Percentiles rank a stretch among this genome's conserved stretches.
Evolutionary conservation across 2,329 filamentous ascomycete genomes (phyloP).

Genomic region (Cladosporium sp.): DNA sequence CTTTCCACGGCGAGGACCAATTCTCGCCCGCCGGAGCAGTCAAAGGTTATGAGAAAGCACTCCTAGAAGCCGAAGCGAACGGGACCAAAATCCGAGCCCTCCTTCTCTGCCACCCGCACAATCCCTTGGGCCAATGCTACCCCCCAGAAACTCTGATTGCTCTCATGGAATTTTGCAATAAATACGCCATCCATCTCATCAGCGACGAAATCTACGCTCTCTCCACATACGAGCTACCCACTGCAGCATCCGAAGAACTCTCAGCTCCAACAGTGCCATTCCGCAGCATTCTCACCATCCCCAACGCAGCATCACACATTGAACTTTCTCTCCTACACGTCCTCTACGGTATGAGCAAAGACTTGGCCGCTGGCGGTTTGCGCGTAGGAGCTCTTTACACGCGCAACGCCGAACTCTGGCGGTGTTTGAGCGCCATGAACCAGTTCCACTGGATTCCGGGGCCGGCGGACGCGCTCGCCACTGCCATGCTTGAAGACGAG

Average conservation of each 20-base stretch:
- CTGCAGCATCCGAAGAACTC: not conserved
- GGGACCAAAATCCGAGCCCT: conserved; percentile 38
- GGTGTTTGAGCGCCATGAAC: conserved; percentile 21
- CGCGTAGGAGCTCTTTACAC: conserved; percentile 27
- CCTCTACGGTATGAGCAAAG: conserved; percentile 32
- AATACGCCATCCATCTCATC: conserved; percentile 30
- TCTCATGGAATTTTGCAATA: conserved; percentile 28
- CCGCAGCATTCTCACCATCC: conserved; percentile 8
- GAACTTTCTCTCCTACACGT: conserved; percentile 23
- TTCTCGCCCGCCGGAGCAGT: conserved; percentile 32
- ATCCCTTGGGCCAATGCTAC: conserved; percentile 36
- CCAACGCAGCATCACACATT: conserved; percentile 6
- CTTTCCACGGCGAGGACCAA: conserved; percentile 34
- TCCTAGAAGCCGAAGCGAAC: conserved; percentile 27
- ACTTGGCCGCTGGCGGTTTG: conserved; percentile 32
- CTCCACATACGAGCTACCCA: conserved; percentile 23
- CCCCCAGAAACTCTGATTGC: conserved; percentile 21
- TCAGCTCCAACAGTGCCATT: conserved; percentile 14
- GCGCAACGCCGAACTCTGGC: conserved; percentile 23
- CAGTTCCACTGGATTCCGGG: conserved; percentile 29
- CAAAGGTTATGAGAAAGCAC: conserved; percentile 35
- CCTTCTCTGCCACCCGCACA: conserved; percentile 42
- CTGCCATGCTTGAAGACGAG: conserved; percentile 26
- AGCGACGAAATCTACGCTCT: conserved; percentile 36
- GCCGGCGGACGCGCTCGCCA: conserved; percentile 29